phyloP scores from a whole-genome alignment of 225 moss, liverwort and hornwort species.

The Climacium dendroides region DNA sequence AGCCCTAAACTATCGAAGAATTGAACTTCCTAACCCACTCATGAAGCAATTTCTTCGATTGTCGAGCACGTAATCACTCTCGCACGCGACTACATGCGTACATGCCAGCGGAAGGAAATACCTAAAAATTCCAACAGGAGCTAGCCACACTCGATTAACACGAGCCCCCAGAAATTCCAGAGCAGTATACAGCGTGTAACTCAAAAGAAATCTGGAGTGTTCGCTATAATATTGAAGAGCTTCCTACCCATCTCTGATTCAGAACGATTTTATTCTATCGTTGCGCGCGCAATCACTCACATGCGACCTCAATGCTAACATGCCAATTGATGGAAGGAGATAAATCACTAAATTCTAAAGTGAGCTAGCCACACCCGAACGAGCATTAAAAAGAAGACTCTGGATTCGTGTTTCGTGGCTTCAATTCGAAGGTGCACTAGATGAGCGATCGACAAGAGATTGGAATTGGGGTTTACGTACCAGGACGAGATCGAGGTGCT shows the following conservation, averaged over 20 bases:
- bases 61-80: background rate
- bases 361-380: background rate
- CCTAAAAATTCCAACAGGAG: no score
- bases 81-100: background rate
- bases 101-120: background rate
- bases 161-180: background rate
- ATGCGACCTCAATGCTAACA: background rate
- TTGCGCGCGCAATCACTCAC: background rate
- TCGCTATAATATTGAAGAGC: background rate
- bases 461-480: background rate
- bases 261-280: background rate
- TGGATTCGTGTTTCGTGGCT: background rate
- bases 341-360: background rate
- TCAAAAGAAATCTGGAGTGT: background rate
- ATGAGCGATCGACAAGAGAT: background rate
- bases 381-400: background rate
- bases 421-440: background rate
- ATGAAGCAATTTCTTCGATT: background rate
- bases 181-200: background rate
- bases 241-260: background rate
- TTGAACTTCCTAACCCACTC: background rate
- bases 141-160: no score
- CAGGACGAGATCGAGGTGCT: slow-evolving; percentile 15
- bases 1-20: background rate
- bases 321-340: background rate